Evolutionary conservation across 2,329 filamentous ascomycete genomes (phyloP), one percentile per base, ranked within the genome.

Genomic region (Penicillium crustosum): DNA sequence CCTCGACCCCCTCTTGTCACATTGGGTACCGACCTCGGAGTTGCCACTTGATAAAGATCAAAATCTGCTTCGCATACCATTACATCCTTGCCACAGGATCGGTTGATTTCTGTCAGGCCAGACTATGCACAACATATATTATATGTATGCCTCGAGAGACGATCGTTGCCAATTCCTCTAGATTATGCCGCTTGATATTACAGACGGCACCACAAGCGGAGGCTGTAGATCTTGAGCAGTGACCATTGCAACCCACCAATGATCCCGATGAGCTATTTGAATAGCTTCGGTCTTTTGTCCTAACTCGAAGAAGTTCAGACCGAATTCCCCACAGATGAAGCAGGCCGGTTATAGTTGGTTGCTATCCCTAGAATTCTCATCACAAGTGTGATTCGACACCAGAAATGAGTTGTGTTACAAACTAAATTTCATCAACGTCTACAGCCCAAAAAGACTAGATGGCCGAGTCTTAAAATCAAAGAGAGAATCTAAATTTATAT

Each of bases 191-290:
- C 43, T 31, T 47, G 29, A 56, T 51, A 51, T 55, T 33, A 38
- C 49, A 31, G 49, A 44, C 36, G 17, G 25, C 43, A 54, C 39
- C 41, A 58, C 56, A 10, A 50, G 52, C 39, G 45, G 53, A 51
- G 53, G 44, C 33, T 54, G 43, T 59, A 59, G 57, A 59, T 59
- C 53, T 50, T 10, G 45, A 43, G 50, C 50, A 54, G 41, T 52
- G 53, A 38, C 57, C 53, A 55, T 27, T 27, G 17, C 27, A 58
- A 56, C 38, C 57, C 53, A 59, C 57, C 53, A 56, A 58, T 58
- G 47, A 45, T 21, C 27, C 47, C 2, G 27, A 47, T 17, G 45
- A 50, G 51, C 47, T 59, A 59, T 59, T 58, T 41, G 35, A 56
- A 59, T 56, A 59, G 35, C 57, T 51, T 59, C 53, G 57, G 53